Conservation (phyloP, 2,329 filamentous ascomycete species). For the Paradendryphiella salina region DNA sequence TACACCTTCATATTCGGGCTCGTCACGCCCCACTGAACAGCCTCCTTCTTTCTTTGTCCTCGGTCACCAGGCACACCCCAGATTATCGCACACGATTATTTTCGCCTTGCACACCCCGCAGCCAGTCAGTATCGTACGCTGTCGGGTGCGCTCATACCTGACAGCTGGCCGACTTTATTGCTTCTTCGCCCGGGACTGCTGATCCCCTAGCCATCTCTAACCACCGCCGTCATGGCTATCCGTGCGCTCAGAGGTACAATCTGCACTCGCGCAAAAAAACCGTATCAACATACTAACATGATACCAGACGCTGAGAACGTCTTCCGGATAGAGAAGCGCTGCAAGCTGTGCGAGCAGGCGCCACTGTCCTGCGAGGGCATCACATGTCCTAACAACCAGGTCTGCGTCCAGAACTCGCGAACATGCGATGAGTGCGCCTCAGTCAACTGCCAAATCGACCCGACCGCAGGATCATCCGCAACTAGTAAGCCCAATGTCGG, state of each 20-base stretch:
- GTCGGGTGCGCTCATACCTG: conserved; percentile 12
- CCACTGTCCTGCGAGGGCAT: conserved; percentile 59
- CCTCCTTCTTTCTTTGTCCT: conserved; percentile 17
- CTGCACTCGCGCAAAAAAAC: not conserved
- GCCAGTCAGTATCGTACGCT: conserved; percentile 7
- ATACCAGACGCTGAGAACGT: conserved; percentile 43
- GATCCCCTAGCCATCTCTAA: conserved; percentile 16
- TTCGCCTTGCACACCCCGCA: not conserved
- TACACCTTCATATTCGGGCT: not conserved
- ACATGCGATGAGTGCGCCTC: conserved; percentile 64
- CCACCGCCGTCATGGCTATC: conserved; percentile 22
- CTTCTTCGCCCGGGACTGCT: conserved; percentile 13
- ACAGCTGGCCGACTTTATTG: conserved; percentile 13
- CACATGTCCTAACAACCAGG: conserved; percentile 57
- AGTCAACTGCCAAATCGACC: conserved; percentile 56
- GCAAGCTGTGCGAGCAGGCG: conserved; percentile 58
- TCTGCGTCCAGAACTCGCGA: conserved; percentile 62
- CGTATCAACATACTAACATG: conserved; percentile 16
- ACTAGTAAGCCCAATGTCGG: conserved; percentile 66
- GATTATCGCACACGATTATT: conserved; percentile 5
- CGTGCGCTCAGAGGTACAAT: conserved; percentile 22
- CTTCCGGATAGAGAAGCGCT: conserved; percentile 59
- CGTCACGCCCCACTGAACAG: conserved; percentile 1
- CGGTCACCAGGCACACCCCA: conserved; percentile 9
- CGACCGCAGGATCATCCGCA: conserved; percentile 34